These are phyloP conservation scores for Blastobotrys robertii DNA, from an alignment of 805 yeast species.

Conservation along the genomic window DNA sequence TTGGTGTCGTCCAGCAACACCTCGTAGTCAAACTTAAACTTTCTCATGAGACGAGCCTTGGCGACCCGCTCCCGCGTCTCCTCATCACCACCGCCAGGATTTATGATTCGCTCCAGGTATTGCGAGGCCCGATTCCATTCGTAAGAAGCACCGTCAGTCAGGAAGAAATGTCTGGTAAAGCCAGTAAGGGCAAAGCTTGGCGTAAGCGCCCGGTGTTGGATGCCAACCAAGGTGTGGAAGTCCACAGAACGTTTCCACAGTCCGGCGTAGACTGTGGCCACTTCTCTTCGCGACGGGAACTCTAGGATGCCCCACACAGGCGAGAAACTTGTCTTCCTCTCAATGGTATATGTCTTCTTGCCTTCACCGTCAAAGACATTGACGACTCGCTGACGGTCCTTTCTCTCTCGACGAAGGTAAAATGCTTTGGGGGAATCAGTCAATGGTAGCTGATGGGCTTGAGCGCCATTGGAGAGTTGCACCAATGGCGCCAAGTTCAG, in stretches of 20 bases:
- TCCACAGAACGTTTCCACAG: slow-evolving; percentile 36
- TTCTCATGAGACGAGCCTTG: slow-evolving; percentile 46
- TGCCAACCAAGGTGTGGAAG: slow-evolving; percentile 37
- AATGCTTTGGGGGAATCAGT: slow-evolving; percentile 27
- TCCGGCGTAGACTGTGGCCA: slow-evolving; percentile 45
- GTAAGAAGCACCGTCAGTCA: slow-evolving; percentile 44
- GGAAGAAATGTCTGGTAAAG: slow-evolving; percentile 35
- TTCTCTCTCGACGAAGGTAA: slow-evolving; percentile 42
- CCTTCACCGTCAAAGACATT: slow-evolving; percentile 42
- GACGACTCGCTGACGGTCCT: slow-evolving; percentile 35
- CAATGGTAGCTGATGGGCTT: slow-evolving; percentile 8
- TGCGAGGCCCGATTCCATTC: slow-evolving; percentile 47
- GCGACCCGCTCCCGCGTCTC: slow-evolving; percentile 47
- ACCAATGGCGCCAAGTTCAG: slow-evolving; percentile 2
- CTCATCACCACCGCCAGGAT: slow-evolving; percentile 48
- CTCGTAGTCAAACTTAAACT: slow-evolving; percentile 52
- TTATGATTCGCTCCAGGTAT: slow-evolving; percentile 41
- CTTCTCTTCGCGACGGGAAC: slow-evolving; percentile 36
- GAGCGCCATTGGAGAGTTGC: neutral
- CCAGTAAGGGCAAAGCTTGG: slow-evolving; percentile 5
- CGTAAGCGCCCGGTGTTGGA: slow-evolving; percentile 36
- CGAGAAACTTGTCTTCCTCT: slow-evolving; percentile 37
- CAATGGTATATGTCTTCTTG: slow-evolving; percentile 40
- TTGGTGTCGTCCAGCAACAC: slow-evolving; percentile 39
- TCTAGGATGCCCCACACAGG: slow-evolving; percentile 45